Conservation (phyloP, 306 rosid species). For the Quercus mongolica region DNA sequence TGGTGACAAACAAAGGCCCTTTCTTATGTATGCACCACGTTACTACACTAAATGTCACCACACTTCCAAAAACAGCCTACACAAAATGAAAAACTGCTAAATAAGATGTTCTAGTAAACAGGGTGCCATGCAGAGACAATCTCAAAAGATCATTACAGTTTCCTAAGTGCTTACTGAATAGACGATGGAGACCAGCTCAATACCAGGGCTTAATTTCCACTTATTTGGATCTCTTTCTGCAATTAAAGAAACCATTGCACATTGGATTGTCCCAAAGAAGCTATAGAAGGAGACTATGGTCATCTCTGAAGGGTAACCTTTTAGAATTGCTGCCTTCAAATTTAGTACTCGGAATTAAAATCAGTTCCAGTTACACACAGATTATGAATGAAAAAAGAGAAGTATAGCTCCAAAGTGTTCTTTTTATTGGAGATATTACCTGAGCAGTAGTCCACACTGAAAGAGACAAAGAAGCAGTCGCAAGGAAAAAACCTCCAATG, state of each 20-base stretch:
- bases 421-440: slow-evolving; percentile 23
- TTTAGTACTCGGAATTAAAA: slow-evolving; percentile 1
- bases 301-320: slow-evolving; percentile 53
- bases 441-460: slow-evolving; percentile 50
- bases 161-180: slow-evolving; percentile 51
- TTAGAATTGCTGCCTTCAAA: slow-evolving; percentile 56
- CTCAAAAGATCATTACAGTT: background rate
- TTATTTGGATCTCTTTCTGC: slow-evolving; percentile 44
- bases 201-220: slow-evolving; percentile 45
- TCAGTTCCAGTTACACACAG: slow-evolving; percentile 17
- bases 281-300: slow-evolving; percentile 57
- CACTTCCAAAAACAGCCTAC: slow-evolving; percentile 55
- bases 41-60: slow-evolving; percentile 36
- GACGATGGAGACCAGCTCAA: slow-evolving; percentile 45
- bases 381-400: background rate
- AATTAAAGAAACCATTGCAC: slow-evolving; percentile 37
- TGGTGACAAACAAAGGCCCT: slow-evolving; percentile 64
- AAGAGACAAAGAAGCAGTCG: slow-evolving; percentile 35
- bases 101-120: background rate
- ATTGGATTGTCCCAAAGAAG: slow-evolving; percentile 68
- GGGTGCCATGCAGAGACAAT: background rate
- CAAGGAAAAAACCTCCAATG: slow-evolving; percentile 52
- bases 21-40: slow-evolving; percentile 61
- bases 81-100: background rate
- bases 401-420: background rate